These are phyloP conservation scores for Fonsecaea erecta DNA, from an alignment of 2,329 filamentous ascomycete species.

Conservation along the genomic window DNA sequence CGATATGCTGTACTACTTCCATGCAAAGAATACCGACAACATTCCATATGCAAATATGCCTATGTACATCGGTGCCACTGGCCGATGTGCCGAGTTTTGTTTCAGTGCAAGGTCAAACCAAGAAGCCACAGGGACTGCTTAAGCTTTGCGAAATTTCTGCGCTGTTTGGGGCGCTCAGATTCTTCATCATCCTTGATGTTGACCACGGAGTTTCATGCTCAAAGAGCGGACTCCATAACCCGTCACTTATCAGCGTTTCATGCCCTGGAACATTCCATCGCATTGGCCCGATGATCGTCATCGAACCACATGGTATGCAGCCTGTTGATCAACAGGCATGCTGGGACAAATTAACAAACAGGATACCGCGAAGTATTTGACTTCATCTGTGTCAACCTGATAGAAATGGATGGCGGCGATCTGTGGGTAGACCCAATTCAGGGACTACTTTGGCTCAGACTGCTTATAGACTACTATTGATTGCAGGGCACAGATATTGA, in stretches of 20 bases:
- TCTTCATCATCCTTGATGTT: slow-evolving; percentile 5
- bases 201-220: slow-evolving; percentile 15
- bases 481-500: no score
- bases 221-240: neutral
- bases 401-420: no score
- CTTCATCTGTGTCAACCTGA: no score
- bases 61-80: slow-evolving; percentile 18
- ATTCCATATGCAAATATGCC: no score
- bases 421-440: no score
- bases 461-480: no score
- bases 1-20: neutral
- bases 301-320: slow-evolving; percentile 8
- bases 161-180: neutral
- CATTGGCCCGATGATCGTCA: neutral
- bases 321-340: slow-evolving; percentile 10
- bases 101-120: slow-evolving; percentile 27
- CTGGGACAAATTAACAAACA: neutral
- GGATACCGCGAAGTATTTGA: neutral
- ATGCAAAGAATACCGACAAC: slow-evolving; percentile 4
- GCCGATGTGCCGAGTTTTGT: slow-evolving; percentile 21
- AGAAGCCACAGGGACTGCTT: slow-evolving; percentile 9
- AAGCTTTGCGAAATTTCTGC: slow-evolving; percentile 1
- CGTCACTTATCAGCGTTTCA: neutral
- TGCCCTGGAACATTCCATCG: slow-evolving; percentile 7
- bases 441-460: no score